Conservation (phyloP, 129 eudicot genomes). For the Smallanthus sonchifolius region DNA sequence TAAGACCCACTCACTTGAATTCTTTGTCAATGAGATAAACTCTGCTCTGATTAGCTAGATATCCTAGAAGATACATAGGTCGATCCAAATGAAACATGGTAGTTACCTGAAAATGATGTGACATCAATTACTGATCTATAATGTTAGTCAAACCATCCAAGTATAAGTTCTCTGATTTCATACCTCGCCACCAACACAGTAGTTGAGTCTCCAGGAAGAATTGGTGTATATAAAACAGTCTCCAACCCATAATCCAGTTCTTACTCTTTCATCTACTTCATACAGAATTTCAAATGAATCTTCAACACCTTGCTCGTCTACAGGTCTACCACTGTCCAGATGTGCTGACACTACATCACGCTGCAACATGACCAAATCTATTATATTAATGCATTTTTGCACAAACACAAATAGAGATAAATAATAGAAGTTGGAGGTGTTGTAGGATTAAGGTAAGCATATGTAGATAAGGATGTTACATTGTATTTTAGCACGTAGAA, state of each 20-base stretch:
- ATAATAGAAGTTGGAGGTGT: not conserved
- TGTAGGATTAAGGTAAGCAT: not conserved
- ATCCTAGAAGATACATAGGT: conserved; percentile 96
- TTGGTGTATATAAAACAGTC: conserved; percentile 95
- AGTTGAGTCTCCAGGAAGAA: conserved; percentile 95
- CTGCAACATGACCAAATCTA: conserved; percentile 45
- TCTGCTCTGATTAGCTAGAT: conserved; percentile 91
- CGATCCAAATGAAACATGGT: conserved; percentile 99
- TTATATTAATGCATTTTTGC: not conserved
- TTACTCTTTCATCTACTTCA: conserved; percentile 85
- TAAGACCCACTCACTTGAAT: conserved; percentile 65
- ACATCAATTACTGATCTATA: not conserved
- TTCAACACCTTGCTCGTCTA: conserved; percentile 87
- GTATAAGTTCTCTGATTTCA: not conserved
- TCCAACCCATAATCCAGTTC: conserved; percentile 98
- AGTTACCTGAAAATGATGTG: conserved; percentile 58
- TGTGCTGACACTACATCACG: conserved; percentile 84
- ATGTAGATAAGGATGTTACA: conserved; percentile 38
- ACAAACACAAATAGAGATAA: not conserved
- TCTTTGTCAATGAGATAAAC: conserved; percentile 96
- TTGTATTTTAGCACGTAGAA: conserved; percentile 84
- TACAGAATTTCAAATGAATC: conserved; percentile 84
- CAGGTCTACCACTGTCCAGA: conserved; percentile 88
- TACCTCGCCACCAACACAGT: conserved; percentile 99
- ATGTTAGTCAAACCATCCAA: not conserved